phyloP scores from a whole-genome alignment of 176 grass and related monocot species.

The Cenchrus purpureus region DNA sequence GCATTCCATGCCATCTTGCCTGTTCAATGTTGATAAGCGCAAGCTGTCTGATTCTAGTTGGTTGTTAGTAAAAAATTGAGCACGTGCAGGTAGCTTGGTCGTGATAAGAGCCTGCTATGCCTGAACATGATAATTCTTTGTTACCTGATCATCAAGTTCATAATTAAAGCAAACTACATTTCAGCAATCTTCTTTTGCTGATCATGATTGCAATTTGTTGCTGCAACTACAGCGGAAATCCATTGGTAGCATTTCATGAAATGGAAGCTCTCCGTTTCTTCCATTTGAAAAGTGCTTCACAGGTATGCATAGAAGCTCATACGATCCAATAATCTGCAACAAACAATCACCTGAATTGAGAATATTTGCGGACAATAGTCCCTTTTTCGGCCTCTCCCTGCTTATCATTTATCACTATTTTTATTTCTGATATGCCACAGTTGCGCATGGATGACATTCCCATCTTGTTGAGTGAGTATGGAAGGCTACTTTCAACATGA shows the following conservation, averaged over 20 bases:
- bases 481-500: constrained; percentile 62
- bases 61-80: background rate
- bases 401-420: constrained; percentile 11
- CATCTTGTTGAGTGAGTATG: constrained; percentile 74
- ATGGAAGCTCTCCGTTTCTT: constrained; percentile 60
- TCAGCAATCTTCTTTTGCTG: background rate
- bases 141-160: constrained; percentile 3
- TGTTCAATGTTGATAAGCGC: background rate
- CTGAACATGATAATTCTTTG: background rate
- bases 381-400: constrained; percentile 4
- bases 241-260: constrained; percentile 33
- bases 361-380: background rate
- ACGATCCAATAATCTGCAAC: constrained; percentile 4
- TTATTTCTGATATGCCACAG: constrained; percentile 45
- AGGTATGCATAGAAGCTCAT: constrained; percentile 48
- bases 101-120: background rate
- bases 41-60: background rate
- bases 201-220: constrained; percentile 14
- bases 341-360: background rate
- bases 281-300: constrained; percentile 81
- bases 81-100: background rate
- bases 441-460: constrained; percentile 89
- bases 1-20: background rate
- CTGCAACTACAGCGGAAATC: constrained; percentile 54
- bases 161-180: background rate